phyloP scores from a whole-genome alignment of 345 rosid species.

The Angophora floribunda region DNA sequence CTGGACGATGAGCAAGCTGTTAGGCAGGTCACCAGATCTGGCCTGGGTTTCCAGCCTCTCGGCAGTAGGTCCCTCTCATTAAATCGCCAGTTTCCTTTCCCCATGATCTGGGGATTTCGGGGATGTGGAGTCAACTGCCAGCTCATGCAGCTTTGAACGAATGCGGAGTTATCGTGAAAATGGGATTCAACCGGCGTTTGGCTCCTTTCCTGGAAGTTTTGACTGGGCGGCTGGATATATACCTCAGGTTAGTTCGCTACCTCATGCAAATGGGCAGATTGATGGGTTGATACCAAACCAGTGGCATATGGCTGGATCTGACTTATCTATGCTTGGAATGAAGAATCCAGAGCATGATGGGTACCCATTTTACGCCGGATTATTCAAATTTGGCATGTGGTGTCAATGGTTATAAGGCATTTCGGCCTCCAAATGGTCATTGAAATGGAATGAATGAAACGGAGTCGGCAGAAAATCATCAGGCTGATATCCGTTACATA shows the following conservation, averaged over 20 bases:
- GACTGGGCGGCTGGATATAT: conserved; percentile 32
- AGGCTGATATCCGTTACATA: conserved; percentile 16
- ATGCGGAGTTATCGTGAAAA: conserved; percentile 42
- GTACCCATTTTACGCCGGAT: conserved; percentile 33
- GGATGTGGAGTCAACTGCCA: conserved; percentile 21
- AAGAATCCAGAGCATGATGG: conserved; percentile 43
- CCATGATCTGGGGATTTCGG: conserved; percentile 32
- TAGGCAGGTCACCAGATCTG: conserved; percentile 12
- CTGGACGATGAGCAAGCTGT: conserved; percentile 70
- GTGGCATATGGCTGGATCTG: conserved; percentile 59
- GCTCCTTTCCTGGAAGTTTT: conserved; percentile 25
- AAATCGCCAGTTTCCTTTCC: conserved; percentile 49
- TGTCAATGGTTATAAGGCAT: conserved; percentile 49
- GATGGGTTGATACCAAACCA: conserved; percentile 44
- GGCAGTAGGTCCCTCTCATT: conserved; percentile 27
- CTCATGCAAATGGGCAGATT: conserved; percentile 41
- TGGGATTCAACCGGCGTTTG: conserved; percentile 35
- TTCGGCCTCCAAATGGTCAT: conserved; percentile 72
- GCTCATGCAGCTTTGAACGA: conserved; percentile 51
- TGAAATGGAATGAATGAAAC: conserved; percentile 10
- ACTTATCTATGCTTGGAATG: conserved; percentile 44
- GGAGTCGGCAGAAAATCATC: neutral
- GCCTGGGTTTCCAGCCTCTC: conserved; percentile 9
- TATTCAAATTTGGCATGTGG: conserved; percentile 48
- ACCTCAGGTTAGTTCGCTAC: conserved; percentile 35